phyloP scores from a whole-genome alignment of 176 grass and related monocot genomes.

The Puya raimondii region DNA sequence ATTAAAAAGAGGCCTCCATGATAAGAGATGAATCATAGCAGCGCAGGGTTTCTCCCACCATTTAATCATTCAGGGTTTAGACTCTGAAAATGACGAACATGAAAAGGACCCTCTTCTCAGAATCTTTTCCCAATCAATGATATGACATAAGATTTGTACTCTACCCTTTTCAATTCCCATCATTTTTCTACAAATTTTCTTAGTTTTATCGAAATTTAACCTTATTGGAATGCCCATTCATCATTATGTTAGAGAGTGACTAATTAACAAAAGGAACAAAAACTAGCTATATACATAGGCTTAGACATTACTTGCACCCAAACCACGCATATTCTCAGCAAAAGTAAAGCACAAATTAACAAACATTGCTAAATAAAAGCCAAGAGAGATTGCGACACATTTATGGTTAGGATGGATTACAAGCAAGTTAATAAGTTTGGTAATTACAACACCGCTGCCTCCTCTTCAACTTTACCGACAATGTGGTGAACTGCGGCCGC shows the following conservation, averaged over 20 bases:
- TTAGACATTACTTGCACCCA: too few species aligned
- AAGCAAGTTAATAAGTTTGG: constrained; percentile 7
- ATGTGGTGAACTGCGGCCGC: constrained; percentile 52
- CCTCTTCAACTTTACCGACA: constrained; percentile 26
- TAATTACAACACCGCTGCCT: constrained; percentile 11
- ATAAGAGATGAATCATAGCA: not conserved
- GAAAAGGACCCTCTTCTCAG: not conserved
- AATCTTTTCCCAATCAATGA: not conserved
- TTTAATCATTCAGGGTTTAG: not conserved
- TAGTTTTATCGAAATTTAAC: too few species aligned
- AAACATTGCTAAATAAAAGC: not conserved
- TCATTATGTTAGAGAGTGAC: too few species aligned
- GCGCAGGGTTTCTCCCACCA: not conserved
- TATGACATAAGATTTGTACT: not conserved
- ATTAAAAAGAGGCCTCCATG: not conserved
- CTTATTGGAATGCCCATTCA: too few species aligned
- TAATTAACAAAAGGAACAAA: too few species aligned
- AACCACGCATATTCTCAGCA: not conserved
- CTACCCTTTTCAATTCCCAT: too few species aligned
- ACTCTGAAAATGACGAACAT: not conserved
- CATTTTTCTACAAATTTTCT: too few species aligned
- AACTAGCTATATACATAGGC: too few species aligned
- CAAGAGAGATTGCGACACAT: constrained; percentile 10
- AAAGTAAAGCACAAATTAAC: not conserved
- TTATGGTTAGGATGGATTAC: constrained; percentile 15